Base-by-base conservation (phyloP, 1,284 basidiomycete species). In the Uromyces viciae-fabae region DNA sequence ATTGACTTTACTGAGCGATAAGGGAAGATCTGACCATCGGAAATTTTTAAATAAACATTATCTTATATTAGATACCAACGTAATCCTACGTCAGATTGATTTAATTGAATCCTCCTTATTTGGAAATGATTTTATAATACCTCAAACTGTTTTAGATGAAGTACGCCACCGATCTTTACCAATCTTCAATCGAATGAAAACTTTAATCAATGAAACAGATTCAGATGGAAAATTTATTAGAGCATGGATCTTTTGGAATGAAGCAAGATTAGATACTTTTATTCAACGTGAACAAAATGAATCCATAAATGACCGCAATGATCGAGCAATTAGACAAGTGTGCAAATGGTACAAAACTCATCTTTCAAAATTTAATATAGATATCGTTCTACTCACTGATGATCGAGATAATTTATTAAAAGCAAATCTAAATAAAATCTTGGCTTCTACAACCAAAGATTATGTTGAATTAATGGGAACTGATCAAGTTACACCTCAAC, bases 131-230 rank as follows among this genome's bases (percentile, higher is more conserved):
- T 90, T 97, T 76, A 91, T 99, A 75, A 88, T 99, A 15, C 90
- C 98, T 0, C 97, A 99, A 86, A 99, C 96, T 0, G 95, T 98
- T 0, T 88, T 98, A 71, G 94, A 97, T 83, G 97, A 99, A 89
- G 94, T 98, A 81, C 89, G 96, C 78, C 96, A 99, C 86, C 90
- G 96, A 38, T 95, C 94, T 0, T 87, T 99, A 42, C 97, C 97
- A 0, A 88, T 99, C 22, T 95, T 94, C 87, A 98, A 96, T 85
- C 91, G 94, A 36, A 88, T 98, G 81, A 94, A 93, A 83, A 90
- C 92, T 0, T 88, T 98, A 46, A 88, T 92, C 38, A 91, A 90
- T 82, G 90, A 91, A 83, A 94, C 96, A 77, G 84, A 85, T 49
- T 66, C 81, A 93, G 93, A 82, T 92, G 84, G 86, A 89, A 89